Base-by-base conservation (phyloP, 2,329 filamentous ascomycete species). In the Zasmidium cellare region DNA sequence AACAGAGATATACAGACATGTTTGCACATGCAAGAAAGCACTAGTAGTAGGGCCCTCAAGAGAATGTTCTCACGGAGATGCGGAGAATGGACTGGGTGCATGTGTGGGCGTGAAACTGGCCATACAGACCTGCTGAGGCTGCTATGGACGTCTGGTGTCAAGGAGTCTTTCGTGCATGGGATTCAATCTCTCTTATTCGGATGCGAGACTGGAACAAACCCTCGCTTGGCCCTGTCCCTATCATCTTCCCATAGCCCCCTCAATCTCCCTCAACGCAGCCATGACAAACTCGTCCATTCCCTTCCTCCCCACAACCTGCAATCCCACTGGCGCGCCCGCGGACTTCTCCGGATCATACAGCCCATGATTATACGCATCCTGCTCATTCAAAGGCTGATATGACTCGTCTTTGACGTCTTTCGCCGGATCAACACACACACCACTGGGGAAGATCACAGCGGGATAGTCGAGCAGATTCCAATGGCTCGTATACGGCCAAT, bases 391-490 rank as follows among this genome's bases (percentile, higher is more conserved):
- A 0, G 72, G 64, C 55, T 66, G 46, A 57, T 75, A 77, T 0
- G 66, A 70, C 19, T 60, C 59, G 61, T 82, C 80, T 11, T 71
- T 62, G 0, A 63, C 66, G 2, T 74, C 73, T 53, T 81, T 74
- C 1, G 79, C 77, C 1, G 28, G 53, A 14, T 55, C 46, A 6
- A 55, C 46, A 12, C 41, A 50, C 31, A 71, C 67, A 1, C 72
- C 74, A 1, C 81, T 82, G 0, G 86, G 86, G 66, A 89, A 87
- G 0, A 84, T 78, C 1, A 81, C 71, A 12, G 78, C 81, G 0
- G 86, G 62, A 41, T 62, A 63, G 69, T 89, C 86, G 1, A 89
- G 77, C 31, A 88, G 65, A 66, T 89, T 89, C 84, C 86, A 89
- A 58, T 85, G 80, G 0, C 80, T 75, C 0, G 85, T 87, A 61